Evolutionary conservation across 2,329 filamentous ascomycete species (phyloP).

Genomic region (Sphaerulina vaccinii): DNA sequence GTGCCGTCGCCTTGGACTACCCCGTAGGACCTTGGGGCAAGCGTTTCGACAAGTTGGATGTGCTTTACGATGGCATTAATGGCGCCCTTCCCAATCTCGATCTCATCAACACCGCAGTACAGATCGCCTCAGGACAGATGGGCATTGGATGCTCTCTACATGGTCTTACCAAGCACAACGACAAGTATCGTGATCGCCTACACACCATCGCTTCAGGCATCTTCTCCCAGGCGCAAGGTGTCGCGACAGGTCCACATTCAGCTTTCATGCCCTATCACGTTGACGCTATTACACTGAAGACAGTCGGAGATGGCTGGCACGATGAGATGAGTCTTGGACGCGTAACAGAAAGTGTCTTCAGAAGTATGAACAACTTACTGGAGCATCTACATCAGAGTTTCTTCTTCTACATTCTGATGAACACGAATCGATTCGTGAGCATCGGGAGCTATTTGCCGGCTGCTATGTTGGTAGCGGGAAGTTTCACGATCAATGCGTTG

Average conservation of each 20-base stretch:
- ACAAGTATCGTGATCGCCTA: constrained; percentile 77
- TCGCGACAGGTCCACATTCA: constrained; percentile 87
- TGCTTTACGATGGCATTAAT: constrained; percentile 93
- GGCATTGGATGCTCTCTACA: constrained; percentile 81
- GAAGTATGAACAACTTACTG: constrained; percentile 91
- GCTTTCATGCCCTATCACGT: constrained; percentile 97
- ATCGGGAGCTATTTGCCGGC: constrained; percentile 96
- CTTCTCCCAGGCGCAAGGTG: constrained; percentile 84
- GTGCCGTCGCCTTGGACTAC: constrained; percentile 90
- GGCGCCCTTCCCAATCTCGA: constrained; percentile 94
- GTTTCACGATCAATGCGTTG: constrained; percentile 94
- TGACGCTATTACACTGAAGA: constrained; percentile 89
- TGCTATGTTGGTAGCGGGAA: constrained; percentile 93
- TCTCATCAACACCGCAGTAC: constrained; percentile 88
- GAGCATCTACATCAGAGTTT: constrained; percentile 98
- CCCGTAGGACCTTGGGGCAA: constrained; percentile 67
- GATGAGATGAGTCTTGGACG: constrained; percentile 96
- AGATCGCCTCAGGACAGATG: constrained; percentile 88
- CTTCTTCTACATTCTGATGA: constrained; percentile 97
- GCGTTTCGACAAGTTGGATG: constrained; percentile 81
- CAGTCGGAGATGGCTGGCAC: constrained; percentile 88
- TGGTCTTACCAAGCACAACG: constrained; percentile 74
- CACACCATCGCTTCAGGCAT: constrained; percentile 89
- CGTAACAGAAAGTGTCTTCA: constrained; percentile 83
- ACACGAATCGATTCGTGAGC: constrained; percentile 88